These are phyloP conservation scores for Orbilia javanica DNA, from an alignment of 2,329 filamentous ascomycete genomes.

Conservation along the genomic window DNA sequence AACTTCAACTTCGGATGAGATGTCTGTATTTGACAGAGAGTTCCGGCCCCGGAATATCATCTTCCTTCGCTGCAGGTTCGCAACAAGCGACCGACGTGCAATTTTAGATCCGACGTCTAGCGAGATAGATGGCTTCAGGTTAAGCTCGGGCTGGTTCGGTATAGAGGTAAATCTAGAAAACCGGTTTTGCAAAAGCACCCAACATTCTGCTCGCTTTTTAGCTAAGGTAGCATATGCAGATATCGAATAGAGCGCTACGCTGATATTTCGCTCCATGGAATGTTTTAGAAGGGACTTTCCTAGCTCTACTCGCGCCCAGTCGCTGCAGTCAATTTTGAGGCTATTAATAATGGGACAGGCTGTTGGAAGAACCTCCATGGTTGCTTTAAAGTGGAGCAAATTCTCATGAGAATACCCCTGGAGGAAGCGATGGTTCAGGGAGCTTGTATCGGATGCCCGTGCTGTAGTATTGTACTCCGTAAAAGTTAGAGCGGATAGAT, in stretches of 20 bases:
- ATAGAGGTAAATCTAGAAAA: slow-evolving; percentile 13
- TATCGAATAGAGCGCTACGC: slow-evolving; percentile 33
- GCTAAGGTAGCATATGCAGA: slow-evolving; percentile 36
- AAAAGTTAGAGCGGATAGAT: slow-evolving; percentile 27
- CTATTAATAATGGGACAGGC: background rate
- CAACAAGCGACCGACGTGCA: slow-evolving; percentile 22
- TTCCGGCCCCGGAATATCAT: slow-evolving; percentile 30
- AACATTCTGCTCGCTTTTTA: slow-evolving; percentile 24
- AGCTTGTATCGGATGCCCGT: background rate
- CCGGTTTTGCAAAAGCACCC: slow-evolving; percentile 20
- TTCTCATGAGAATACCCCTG: slow-evolving; percentile 42
- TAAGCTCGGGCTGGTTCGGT: background rate
- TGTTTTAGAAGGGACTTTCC: slow-evolving; percentile 11
- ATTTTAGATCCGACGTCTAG: background rate
- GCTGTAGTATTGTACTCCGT: background rate
- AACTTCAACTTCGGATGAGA: slow-evolving; percentile 4
- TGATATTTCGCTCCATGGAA: slow-evolving; percentile 38
- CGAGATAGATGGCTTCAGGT: background rate
- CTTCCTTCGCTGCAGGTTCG: slow-evolving; percentile 22
- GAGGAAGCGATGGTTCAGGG: background rate
- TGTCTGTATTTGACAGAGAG: background rate
- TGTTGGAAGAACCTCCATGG: slow-evolving; percentile 10
- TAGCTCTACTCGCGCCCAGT: slow-evolving; percentile 39
- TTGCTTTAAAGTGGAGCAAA: slow-evolving; percentile 37
- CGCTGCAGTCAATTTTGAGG: slow-evolving; percentile 40